Conservation (phyloP, 129 eudicot species). For the Escallonia rubra region DNA sequence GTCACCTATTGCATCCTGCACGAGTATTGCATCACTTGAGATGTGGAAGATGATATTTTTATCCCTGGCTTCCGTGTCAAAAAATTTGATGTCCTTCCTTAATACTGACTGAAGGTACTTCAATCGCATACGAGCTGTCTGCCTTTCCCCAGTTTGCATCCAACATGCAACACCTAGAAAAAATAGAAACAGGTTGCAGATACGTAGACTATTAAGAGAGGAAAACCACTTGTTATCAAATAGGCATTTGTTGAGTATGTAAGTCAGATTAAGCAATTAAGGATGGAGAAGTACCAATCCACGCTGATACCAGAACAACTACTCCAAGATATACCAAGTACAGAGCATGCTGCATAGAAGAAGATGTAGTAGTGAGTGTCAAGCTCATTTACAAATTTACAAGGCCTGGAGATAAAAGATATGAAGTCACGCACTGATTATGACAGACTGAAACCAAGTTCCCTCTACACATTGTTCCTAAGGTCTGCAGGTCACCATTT, state of each 20-base stretch:
- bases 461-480: neutral
- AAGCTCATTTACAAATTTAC: neutral
- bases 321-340: slow-evolving; percentile 84
- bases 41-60: slow-evolving; percentile 55
- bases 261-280: neutral
- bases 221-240: neutral
- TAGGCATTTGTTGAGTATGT: neutral
- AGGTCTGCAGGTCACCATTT: neutral
- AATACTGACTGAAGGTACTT: slow-evolving; percentile 63
- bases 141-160: slow-evolving; percentile 87
- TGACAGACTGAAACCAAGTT: neutral
- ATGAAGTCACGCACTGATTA: neutral
- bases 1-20: slow-evolving; percentile 90
- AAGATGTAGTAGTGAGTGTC: slow-evolving; percentile 10
- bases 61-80: slow-evolving; percentile 66
- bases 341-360: slow-evolving; percentile 53
- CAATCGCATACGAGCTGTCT: slow-evolving; percentile 62
- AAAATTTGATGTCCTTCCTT: slow-evolving; percentile 58
- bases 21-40: slow-evolving; percentile 74
- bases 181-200: neutral
- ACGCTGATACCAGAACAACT: slow-evolving; percentile 54
- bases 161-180: slow-evolving; percentile 86
- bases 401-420: neutral
- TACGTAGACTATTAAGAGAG: neutral
- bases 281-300: slow-evolving; percentile 57